Evolutionary conservation across 768 basidiomycete genomes (phyloP), one percentile per base, ranked within the genome.

Genomic region (Tephrocybe rancida): DNA sequence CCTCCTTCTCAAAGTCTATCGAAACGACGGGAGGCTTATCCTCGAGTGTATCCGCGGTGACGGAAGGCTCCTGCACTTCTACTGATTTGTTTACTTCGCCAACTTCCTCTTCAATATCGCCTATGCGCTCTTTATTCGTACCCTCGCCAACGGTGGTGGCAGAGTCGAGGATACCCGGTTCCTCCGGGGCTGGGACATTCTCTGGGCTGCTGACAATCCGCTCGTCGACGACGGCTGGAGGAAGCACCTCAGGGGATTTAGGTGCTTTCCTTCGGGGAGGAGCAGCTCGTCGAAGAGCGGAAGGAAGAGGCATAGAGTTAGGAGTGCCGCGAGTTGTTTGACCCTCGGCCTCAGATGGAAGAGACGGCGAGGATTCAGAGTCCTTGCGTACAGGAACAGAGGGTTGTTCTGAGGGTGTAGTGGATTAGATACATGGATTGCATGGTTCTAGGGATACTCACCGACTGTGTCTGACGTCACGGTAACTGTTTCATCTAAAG

Each of bases 301-400:
- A 79, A 13, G 90, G 89, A 3, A 90, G 75, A 19, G 90, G 89
- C 85, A 93, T 92, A 0, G 83, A 75, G 5, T 73, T 45, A 22
- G 58, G 56, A 16, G 82, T 81, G 21, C 68, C 71, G 30, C 75
- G 77, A 10, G 74, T 51, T 3, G 71, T 61, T 29, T 69, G 67
- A 0, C 72, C 52, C 16, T 67, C 54, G 3, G 64, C 61, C 2
- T 73, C 71, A 13, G 59, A 22, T 13, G 73, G 69, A 16, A 59
- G 50, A 13, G 62, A 18, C 42, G 65, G 63, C 6, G 64, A 60
- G 32, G 61, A 52, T 29, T 65, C 66, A n/a, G 69, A 68, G 34
- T 60, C 57, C 53, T 67, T 63, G 30, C 63, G 64, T 22, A 34
- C 50, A n/a, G 66, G 64, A 11, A 11, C 41, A 42, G 25, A 44